Conservation (phyloP, 164 flowering plant genomes). For the Santalum album region DNA sequence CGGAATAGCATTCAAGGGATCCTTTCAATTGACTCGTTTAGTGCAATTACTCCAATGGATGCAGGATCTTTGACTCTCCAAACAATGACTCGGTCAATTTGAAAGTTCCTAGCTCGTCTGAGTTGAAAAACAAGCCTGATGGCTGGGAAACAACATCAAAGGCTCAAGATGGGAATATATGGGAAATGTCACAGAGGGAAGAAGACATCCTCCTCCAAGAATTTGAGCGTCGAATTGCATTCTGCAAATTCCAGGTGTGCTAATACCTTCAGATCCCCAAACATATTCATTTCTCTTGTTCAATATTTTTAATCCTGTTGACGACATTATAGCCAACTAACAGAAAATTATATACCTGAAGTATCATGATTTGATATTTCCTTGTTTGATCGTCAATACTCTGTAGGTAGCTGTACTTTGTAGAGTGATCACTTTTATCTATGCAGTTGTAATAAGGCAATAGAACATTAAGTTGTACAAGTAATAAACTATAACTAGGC, state of each 20-base stretch:
- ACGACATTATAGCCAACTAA: too few species aligned
- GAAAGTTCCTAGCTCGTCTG: constrained; percentile 42
- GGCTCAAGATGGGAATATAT: constrained; percentile 70
- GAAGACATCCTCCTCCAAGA: constrained; percentile 95
- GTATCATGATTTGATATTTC: too few species aligned
- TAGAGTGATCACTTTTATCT: too few species aligned
- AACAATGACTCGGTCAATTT: constrained; percentile 36
- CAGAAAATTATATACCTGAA: too few species aligned
- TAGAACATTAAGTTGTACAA: too few species aligned
- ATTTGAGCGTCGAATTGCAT: constrained; percentile 90
- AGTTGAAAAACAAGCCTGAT: constrained; percentile 87
- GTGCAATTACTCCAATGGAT: neutral
- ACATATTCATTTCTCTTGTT: too few species aligned
- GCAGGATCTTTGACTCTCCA: constrained; percentile 72
- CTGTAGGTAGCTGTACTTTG: too few species aligned
- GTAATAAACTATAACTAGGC: too few species aligned
- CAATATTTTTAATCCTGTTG: too few species aligned
- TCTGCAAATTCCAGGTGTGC: constrained; percentile 81
- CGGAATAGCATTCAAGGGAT: neutral
- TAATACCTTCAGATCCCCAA: too few species aligned
- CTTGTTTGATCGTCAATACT: too few species aligned
- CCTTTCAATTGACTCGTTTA: neutral
- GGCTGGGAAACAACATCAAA: constrained; percentile 95
- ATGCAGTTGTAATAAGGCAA: too few species aligned
- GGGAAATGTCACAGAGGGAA: constrained; percentile 96